Base-by-base conservation (phyloP, 2,329 filamentous ascomycete genomes). In the Colletotrichum tropicicola region DNA sequence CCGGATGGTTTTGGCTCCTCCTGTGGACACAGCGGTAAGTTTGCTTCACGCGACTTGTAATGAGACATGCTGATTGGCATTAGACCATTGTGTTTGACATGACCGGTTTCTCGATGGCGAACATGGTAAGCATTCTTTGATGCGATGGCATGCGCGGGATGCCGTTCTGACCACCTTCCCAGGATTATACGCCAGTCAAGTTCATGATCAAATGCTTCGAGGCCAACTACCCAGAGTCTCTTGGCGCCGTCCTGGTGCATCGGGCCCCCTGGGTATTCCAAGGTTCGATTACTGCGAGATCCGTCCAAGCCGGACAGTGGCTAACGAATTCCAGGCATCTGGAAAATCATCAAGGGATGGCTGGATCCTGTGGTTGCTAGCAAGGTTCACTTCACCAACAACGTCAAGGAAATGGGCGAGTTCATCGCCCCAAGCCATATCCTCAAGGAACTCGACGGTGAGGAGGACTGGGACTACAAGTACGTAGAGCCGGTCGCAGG, bases 141-240 rank as follows among this genome's bases (percentile, higher is more conserved):
- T 21, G 19, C 52, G 28, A 48, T n/a, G 15, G 7, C 44, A 8
- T 37, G 44, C 17, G 8, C 3, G 7, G n/a, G 6, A 37, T 12
- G 12, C 25, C 9, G 68, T 57, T 35, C 72, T 73, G 35, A 76
- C 62, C 32, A 21, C 45, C 5, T 13, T 9, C 12, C 12, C 60
- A 91, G 89, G 96, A 99, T 77, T 98, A 98, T 77, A 88, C 92
- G 0, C 95, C 96, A 1, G 93, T 99, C 61, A 99, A 97, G 74
- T 99, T 98, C 80, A 98, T 99, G 91, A 98, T 99, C 78, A 97
- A 97, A 79, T 97, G 94, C 78, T 99, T 99, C 74, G 96, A 99
- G 81, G 96, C 96, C 65, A 98, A 99, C 77, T 99, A 98, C 72
- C 96, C 96, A 1, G 96, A 99, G 78, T 95, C 89, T 49, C 85